Base-by-base conservation (phyloP, 495 filamentous ascomycete genomes). In the Podospora australis region DNA sequence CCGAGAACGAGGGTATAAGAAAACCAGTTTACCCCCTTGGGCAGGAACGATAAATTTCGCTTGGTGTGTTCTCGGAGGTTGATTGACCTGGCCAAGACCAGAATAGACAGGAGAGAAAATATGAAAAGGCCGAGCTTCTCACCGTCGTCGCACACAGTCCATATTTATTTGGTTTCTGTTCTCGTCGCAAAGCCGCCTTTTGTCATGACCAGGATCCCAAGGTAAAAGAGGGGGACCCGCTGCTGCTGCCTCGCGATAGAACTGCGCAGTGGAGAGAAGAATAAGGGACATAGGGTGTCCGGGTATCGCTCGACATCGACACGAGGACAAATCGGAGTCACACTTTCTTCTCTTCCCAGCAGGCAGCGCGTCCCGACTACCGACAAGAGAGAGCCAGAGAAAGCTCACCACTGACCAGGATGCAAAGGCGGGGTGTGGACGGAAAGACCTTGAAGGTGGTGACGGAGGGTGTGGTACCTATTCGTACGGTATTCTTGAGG, bases 41-140 rank as follows among this genome's bases (percentile, higher is more conserved):
- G 44, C 54, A 50, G 42, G 47, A 54, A 50, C 40, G 40, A 8
- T 5, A 43, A 59, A 59, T 62, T 44, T 62, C 53, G 59, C 50
- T 59, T 56, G 53, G 25, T 49, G 24, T 41, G 30, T 24, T 39
- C 17, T 16, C 34, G 34, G 34, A 36, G 34, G n/a, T 36, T 10
- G 34, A 36, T 16, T 36, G 7, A 36, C n/a, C n/a, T n/a, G n/a
- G n/a, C 34, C 34, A 32, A 44, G 26, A 44, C 22, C 28, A 24
- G 30, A 21, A 32, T 6, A 22, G 39, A 22, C 46, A 44, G 25
- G 39, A 35, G 45, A 25, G 48, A n/a, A 35, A 48, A 23, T n/a
- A n/a, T 28, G 26, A 14, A 30, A 32, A 22, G 21, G 11, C 25
- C 32, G 20, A 43, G 16, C 4, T 30, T 44, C 25, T 30, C 28